Evolutionary conservation across 495 filamentous ascomycete species (phyloP), one percentile per base, ranked within the genome.

Genomic region (Echria macrotheca): DNA sequence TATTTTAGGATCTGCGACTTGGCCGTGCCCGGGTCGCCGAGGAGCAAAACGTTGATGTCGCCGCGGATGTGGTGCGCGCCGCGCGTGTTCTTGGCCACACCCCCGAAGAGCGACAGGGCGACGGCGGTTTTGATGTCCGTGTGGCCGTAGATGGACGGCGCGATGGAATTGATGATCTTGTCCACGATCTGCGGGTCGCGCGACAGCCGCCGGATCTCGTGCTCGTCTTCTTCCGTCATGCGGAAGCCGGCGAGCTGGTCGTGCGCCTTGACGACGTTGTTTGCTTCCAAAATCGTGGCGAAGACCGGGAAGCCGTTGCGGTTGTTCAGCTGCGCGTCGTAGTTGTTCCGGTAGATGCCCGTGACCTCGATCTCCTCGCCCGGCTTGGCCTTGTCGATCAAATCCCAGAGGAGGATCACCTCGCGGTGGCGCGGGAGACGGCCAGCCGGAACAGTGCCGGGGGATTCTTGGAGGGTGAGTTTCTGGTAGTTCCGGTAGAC

Each of bases 401-500:
- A 74, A 70, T 99, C 94, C 80, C 93, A 96, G 14, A 97, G 83
- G 7, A 99, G 79, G 55, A 99, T 87, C 14, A 97, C 90, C 62
- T 99, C 94, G 42, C 94, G 83, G 61, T 95, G 89, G 23, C 94
- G 84, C 2, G 94, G 94, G 26, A 99, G 83, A 68, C 94, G 89
- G 54, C 94, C 94, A 26, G 94, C 89, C 12, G 94, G 94, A 9
- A 99, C 94, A 1, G 94, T 96, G 29, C 94, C 94, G 18, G 94
- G 94, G 1, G 94, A 94, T 67, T 99, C 94, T 65, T 99, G 94
- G 8, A 99, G 78, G 1, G 93, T 99, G 60, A 99, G 72, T 59
- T 95, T 97, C 64, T 99, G 94, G 72, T 95, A 99, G 66, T 99
- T 99, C 41, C 94, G 83, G 72, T 97, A 99, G n/a, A 99, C 86